These are phyloP conservation scores for Colletotrichum falcatum DNA, from an alignment of 2,329 filamentous ascomycete species.

Conservation along the genomic window DNA sequence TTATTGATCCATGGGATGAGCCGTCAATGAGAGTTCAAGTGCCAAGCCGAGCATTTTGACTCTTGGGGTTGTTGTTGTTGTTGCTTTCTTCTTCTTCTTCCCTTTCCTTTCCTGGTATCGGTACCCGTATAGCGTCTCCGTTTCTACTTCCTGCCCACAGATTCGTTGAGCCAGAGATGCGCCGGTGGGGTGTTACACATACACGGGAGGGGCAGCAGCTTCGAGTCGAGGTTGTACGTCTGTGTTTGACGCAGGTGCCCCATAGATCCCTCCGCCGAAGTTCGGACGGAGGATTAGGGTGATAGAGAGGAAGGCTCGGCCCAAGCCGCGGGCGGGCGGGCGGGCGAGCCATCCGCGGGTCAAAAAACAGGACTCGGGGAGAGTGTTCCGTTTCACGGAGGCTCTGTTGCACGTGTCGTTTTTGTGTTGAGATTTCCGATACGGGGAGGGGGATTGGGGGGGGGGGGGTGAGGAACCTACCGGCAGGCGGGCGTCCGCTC, in stretches of 20 bases:
- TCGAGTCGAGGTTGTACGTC: background rate
- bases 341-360: background rate
- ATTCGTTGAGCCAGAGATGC: background rate
- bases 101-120: too few species aligned
- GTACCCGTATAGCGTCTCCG: too few species aligned
- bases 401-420: background rate
- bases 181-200: background rate
- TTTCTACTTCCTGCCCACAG: background rate
- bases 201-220: background rate
- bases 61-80: too few species aligned
- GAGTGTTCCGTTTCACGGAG: background rate
- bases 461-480: too few species aligned
- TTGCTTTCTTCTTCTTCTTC: background rate
- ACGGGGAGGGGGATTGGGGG: background rate
- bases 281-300: constrained; percentile 12
- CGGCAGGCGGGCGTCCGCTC: background rate
- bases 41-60: background rate
- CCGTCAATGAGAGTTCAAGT: background rate
- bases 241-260: background rate
- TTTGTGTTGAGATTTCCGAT: constrained; percentile 3
- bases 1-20: background rate
- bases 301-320: background rate
- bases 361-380: background rate
- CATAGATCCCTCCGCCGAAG: constrained; percentile 1
- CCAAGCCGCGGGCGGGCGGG: background rate